Evolutionary conservation across 371 early-diverging fungal species (phyloP).

Genomic region (Lichtheimia ramosa): DNA sequence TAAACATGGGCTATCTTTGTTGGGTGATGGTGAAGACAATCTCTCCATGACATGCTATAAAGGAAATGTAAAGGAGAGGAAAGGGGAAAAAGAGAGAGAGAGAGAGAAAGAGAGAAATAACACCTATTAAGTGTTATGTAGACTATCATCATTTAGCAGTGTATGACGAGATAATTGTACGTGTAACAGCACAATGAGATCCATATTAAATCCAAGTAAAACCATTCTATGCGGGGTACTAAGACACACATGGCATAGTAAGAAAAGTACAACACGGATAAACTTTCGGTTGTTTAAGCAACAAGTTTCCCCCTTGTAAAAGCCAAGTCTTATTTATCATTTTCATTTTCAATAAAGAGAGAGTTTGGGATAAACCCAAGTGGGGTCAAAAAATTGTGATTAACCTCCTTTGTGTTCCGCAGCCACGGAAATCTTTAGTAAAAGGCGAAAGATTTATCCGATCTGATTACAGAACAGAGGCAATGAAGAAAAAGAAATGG

Average conservation of each 20-base stretch:
- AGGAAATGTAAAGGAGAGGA: neutral
- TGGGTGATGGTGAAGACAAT: too few species aligned
- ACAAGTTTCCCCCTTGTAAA: too few species aligned
- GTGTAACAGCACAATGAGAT: too few species aligned
- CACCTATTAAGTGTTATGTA: too few species aligned
- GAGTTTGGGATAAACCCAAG: neutral
- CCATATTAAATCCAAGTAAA: too few species aligned
- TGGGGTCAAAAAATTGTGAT: slow-evolving; percentile 41
- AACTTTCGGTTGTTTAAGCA: too few species aligned
- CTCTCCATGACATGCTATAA: neutral
- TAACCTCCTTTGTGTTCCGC: slow-evolving; percentile 44
- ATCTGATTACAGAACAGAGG: slow-evolving; percentile 49
- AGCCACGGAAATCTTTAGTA: slow-evolving; percentile 59
- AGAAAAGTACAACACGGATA: too few species aligned
- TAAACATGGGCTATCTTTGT: too few species aligned
- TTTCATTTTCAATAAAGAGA: neutral
- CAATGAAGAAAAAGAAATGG: slow-evolving; percentile 22
- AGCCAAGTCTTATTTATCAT: slow-evolving; percentile 4
- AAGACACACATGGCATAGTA: too few species aligned
- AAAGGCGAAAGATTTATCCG: slow-evolving; percentile 59
- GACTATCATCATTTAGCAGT: too few species aligned
- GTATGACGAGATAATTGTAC: too few species aligned
- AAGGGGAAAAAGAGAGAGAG: neutral
- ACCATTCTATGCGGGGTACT: too few species aligned
- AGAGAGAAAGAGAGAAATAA: slow-evolving; percentile 1